A percentile compares a stretch with the other conserved stretches of the same genome.
Conservation (phyloP, 345 rosid genomes). For the Eutrema japonicum region DNA sequence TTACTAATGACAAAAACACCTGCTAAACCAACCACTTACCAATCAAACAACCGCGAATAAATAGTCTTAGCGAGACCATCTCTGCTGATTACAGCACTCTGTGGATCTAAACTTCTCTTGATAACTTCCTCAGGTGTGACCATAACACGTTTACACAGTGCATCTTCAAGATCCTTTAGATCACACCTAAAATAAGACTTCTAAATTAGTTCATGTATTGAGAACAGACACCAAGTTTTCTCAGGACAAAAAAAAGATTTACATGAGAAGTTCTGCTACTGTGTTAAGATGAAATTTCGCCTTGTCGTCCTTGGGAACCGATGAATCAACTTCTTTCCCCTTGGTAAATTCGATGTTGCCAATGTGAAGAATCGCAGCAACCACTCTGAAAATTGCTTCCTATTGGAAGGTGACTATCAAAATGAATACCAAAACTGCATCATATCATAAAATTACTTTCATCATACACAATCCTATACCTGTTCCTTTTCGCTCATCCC, state of each 20-base stretch:
- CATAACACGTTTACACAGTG: slow-evolving; percentile 13
- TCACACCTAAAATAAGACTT: slow-evolving; percentile 19
- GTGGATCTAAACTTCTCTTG: slow-evolving; percentile 14
- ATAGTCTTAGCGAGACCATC: slow-evolving; percentile 8
- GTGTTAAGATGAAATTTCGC: slow-evolving; percentile 8
- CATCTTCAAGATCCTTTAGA: slow-evolving; percentile 9
- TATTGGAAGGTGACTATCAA: background rate
- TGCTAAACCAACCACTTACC: background rate
- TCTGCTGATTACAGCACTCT: background rate
- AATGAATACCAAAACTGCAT: background rate
- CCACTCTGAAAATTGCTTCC: slow-evolving; percentile 26
- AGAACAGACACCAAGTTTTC: background rate
- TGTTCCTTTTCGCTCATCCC: slow-evolving; percentile 12
- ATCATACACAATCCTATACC: background rate
- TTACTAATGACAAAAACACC: background rate
- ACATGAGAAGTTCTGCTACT: slow-evolving; percentile 14
- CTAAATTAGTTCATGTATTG: background rate
- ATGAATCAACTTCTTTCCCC: slow-evolving; percentile 10
- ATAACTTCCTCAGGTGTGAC: slow-evolving; percentile 18
- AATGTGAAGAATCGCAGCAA: slow-evolving; percentile 14
- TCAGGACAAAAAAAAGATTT: background rate
- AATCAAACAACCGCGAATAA: slow-evolving; percentile 12
- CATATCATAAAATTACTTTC: background rate
- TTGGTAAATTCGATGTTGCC: background rate
- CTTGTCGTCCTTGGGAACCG: background rate